Evolutionary conservation across 176 grass and related monocot species (phyloP), one percentile per base, ranked within the genome.

Genomic region (Pontederia crassipes): DNA sequence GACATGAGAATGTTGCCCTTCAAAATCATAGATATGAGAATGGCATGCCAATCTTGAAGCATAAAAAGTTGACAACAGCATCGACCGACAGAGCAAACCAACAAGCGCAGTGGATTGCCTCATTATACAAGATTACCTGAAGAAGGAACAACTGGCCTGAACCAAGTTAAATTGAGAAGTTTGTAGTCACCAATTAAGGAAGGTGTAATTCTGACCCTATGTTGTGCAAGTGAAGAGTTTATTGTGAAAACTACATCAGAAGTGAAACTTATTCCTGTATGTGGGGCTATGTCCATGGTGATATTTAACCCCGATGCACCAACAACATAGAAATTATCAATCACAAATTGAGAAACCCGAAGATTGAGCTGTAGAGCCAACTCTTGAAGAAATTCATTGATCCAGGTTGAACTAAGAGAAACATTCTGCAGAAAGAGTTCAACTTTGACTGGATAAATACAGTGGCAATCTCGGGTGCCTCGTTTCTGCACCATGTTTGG

Each of bases 121-220:
- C 2, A 7, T 40, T 3, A 40, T 24, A 24, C 20, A 24, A 24
- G 20, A 64, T 85, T 92, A 98, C 94, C 88, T 58, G 85, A 82
- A 67, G 94, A 61, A 68, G 79, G 74, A 68, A 77, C 61, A 53
- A 80, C 67, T 59, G 94, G 61, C 49, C 65, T 85, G 71, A 89
- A 85, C 88, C 85, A 98, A 7, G 82, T 98, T 48, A 98, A 83
- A 83, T 98, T 98, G 74, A 98, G 77, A 85, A 98, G 88, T 74
- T 10, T 46, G 66, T 98, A 98, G 59, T 98, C 85, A 28, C 94
- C 88, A 29, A 97, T 81, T 56, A 91, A 56, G 50, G 82, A 69
- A 69, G 87, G 83, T 60, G 86, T 82, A 68, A 92, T 89, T 48
- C 2, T 75, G 85, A 98, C 57, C 60, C 59, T 85, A 74, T 93